Evolutionary conservation across 1,139 yeast genomes (phyloP).

Genomic region (Petasospora rhodanensis): DNA sequence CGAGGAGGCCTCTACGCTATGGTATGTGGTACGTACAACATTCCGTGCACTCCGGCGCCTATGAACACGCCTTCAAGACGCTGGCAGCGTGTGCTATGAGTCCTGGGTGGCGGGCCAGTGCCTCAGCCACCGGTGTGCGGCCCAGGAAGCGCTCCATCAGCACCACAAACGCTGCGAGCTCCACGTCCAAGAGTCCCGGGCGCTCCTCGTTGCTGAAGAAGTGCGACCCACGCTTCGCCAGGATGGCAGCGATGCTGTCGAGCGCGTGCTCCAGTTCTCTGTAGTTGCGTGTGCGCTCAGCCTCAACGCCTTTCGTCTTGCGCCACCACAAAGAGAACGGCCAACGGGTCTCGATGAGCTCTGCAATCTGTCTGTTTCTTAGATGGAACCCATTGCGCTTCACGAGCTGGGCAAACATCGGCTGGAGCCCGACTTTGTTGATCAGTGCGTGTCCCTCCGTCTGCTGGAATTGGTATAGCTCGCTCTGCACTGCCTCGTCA

Average conservation of each 20-base stretch:
- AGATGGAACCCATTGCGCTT: conserved; percentile 22
- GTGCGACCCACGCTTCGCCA: conserved; percentile 9
- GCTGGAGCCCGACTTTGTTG: conserved; percentile 10
- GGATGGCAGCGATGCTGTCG: conserved; percentile 14
- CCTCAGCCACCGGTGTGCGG: conserved; percentile 2
- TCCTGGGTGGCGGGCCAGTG: conserved; percentile 1
- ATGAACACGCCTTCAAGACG: conserved; percentile 10
- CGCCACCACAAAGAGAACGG: too few species aligned
- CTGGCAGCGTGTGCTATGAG: conserved; percentile 7
- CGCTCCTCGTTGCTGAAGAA: conserved; percentile 13
- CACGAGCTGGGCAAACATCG: conserved; percentile 12
- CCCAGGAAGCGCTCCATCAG: conserved; percentile 12
- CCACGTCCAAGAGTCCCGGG: conserved; percentile 22
- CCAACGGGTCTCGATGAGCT: conserved; percentile 3
- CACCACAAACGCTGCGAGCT: conserved; percentile 18
- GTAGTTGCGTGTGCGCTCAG: conserved; percentile 15
- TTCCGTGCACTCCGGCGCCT: not conserved
- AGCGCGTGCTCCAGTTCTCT: conserved; percentile 15
- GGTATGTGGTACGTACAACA: not conserved
- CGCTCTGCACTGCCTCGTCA: conserved; percentile 5
- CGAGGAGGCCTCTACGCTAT: conserved; percentile 1
- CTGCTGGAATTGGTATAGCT: conserved; percentile 15
- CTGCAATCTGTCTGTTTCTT: conserved; percentile 22
- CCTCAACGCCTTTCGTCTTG: conserved; percentile 12
- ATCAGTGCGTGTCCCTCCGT: conserved; percentile 6